Percentiles rank a stretch among this genome's conserved stretches.
phyloP scores from a whole-genome alignment of 371 early-diverging fungal genomes.

The Circinella umbellata region DNA sequence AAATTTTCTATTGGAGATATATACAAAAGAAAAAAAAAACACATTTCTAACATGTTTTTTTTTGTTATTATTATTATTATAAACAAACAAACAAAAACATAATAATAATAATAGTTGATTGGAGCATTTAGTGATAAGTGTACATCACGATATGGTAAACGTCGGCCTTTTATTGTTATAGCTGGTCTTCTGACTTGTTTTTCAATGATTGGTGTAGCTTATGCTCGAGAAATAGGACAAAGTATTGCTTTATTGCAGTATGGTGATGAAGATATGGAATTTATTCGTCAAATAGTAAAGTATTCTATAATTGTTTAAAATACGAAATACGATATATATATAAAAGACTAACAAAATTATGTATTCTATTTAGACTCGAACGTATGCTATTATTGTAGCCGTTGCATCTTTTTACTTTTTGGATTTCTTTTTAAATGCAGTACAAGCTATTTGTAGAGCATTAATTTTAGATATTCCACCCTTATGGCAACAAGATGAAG shows the following conservation, averaged over 20 bases:
- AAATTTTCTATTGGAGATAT: not conserved
- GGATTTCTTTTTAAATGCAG: slow-evolving; percentile 84
- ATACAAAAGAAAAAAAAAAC: not conserved
- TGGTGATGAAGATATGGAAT: slow-evolving; percentile 57
- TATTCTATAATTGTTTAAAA: not conserved
- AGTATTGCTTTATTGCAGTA: slow-evolving; percentile 32
- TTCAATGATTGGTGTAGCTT: slow-evolving; percentile 72
- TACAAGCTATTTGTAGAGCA: slow-evolving; percentile 73
- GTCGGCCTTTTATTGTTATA: slow-evolving; percentile 64
- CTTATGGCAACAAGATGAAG: slow-evolving; percentile 69
- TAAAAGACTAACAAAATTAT: not conserved
- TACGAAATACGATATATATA: not conserved
- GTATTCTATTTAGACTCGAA: slow-evolving; percentile 15
- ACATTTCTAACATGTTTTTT: not conserved
- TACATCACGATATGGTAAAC: slow-evolving; percentile 63
- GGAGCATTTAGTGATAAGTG: slow-evolving; percentile 69
- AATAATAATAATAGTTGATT: slow-evolving; percentile 35
- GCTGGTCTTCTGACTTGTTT: slow-evolving; percentile 62
- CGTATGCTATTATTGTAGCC: slow-evolving; percentile 56
- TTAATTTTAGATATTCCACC: slow-evolving; percentile 79
- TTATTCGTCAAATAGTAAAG: slow-evolving; percentile 28
- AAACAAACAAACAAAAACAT: no score
- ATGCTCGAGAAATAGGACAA: slow-evolving; percentile 59
- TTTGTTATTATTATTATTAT: not conserved
- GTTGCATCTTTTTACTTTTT: slow-evolving; percentile 75